Evolutionary conservation across 2,329 filamentous ascomycete genomes (phyloP).

Genomic region (Lasiodiplodia theobromae): DNA sequence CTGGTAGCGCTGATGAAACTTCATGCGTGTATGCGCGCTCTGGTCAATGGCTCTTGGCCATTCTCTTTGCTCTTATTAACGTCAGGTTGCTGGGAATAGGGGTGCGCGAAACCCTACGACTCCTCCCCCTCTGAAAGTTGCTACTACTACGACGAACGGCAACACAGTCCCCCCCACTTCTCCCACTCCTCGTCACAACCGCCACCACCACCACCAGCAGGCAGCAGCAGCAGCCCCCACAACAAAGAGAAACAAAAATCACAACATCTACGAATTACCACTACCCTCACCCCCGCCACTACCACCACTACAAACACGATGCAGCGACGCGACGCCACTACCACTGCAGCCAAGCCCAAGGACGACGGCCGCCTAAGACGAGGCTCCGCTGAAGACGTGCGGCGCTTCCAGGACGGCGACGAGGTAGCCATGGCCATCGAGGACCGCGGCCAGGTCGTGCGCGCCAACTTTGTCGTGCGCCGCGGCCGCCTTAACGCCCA

Average conservation of each 20-base stretch:
- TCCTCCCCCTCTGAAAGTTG: background rate
- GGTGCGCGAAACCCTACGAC: conserved; percentile 4
- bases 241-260: no score
- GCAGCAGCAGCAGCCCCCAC: background rate
- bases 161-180: no score
- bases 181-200: no score
- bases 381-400: conserved; percentile 17
- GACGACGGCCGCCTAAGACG: background rate
- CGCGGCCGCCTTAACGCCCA: background rate
- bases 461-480: conserved; percentile 14
- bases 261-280: no score
- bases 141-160: background rate
- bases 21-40: background rate
- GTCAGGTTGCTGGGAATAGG: background rate
- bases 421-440: conserved; percentile 20
- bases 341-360: background rate
- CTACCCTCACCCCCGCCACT: no score
- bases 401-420: conserved; percentile 21
- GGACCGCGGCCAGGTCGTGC: conserved; percentile 9
- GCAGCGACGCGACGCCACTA: background rate
- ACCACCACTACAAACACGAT: background rate
- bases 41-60: background rate
- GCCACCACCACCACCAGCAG: background rate
- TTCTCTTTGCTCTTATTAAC: conserved; percentile 2
- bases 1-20: background rate